These are phyloP conservation scores for Lactarius sanguifluus DNA, from an alignment of 768 basidiomycete species.

Conservation along the genomic window DNA sequence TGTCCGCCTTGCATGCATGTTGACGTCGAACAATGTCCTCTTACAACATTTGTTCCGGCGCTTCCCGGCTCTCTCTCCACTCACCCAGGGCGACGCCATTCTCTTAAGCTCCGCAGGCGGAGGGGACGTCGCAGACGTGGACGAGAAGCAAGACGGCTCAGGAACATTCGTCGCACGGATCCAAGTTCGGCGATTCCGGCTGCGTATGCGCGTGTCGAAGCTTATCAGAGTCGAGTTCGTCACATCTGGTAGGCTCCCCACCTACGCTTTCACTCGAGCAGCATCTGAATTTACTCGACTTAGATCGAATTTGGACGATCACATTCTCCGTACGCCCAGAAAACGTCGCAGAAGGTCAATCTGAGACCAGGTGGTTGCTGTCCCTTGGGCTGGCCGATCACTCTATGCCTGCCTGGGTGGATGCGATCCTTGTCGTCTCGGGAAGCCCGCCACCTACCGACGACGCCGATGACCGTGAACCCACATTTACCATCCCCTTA, in stretches of 20 bases:
- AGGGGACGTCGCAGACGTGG: conserved; percentile 51
- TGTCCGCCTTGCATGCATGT: conserved; percentile 63
- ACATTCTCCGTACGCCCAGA: conserved; percentile 38
- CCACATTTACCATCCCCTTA: neutral
- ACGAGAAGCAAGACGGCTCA: conserved; percentile 39
- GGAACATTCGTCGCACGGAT: conserved; percentile 57
- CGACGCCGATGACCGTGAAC: neutral
- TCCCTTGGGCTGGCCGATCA: conserved; percentile 52
- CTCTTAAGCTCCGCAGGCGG: conserved; percentile 42
- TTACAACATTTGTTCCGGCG: conserved; percentile 55
- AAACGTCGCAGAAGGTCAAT: conserved; percentile 18
- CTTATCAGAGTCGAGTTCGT: conserved; percentile 62
- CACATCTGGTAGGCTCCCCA: conserved; percentile 45
- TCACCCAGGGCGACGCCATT: conserved; percentile 52
- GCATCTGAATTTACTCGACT: neutral
- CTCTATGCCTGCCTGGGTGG: conserved; percentile 58
- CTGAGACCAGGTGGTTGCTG: conserved; percentile 40
- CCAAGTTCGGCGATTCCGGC: conserved; percentile 59
- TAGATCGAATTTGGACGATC: conserved; percentile 60
- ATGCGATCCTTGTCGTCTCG: conserved; percentile 51
- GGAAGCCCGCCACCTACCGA: conserved; percentile 8
- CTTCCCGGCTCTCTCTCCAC: conserved; percentile 50
- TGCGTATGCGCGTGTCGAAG: conserved; percentile 64
- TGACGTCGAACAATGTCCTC: conserved; percentile 57
- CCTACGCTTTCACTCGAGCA: neutral